Conservation (phyloP, 2,329 filamentous ascomycete genomes). For the Ascosphaera acerosa region DNA sequence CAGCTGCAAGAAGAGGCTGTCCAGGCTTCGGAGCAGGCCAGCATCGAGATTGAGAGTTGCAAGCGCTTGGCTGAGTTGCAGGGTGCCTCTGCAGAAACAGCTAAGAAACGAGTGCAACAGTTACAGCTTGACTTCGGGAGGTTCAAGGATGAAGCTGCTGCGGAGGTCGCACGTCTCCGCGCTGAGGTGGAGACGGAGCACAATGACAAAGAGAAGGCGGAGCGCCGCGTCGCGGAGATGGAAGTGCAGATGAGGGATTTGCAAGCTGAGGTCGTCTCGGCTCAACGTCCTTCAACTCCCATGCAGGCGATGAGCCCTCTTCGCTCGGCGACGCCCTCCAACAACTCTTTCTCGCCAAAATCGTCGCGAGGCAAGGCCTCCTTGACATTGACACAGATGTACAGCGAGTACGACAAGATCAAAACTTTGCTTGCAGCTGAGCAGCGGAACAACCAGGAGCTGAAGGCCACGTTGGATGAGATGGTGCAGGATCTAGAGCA, state of each 20-base stretch:
- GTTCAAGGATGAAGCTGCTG: conserved; percentile 34
- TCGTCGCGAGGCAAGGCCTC: conserved; percentile 27
- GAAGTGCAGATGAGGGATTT: conserved; percentile 37
- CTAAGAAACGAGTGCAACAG: conserved; percentile 33
- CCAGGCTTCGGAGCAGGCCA: conserved; percentile 62
- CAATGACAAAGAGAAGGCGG: conserved; percentile 33
- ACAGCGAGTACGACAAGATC: conserved; percentile 33
- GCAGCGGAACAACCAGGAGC: conserved; percentile 45
- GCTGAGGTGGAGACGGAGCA: conserved; percentile 31
- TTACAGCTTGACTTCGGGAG: conserved; percentile 31
- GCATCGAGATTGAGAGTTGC: conserved; percentile 60
- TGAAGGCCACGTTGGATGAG: conserved; percentile 56
- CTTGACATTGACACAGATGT: conserved; percentile 36
- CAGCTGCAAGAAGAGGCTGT: conserved; percentile 64
- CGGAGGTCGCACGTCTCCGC: conserved; percentile 27
- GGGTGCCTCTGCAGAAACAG: conserved; percentile 31
- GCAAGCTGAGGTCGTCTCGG: conserved; percentile 26
- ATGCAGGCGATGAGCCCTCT: conserved; percentile 26
- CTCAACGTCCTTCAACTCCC: conserved; percentile 8
- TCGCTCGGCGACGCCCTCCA: conserved; percentile 23
- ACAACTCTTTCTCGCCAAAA: conserved; percentile 26
- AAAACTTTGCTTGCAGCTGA: conserved; percentile 48
- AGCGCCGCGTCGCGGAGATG: conserved; percentile 37
- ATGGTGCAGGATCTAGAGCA: conserved; percentile 67
- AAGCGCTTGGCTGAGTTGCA: conserved; percentile 54